phyloP scores from a whole-genome alignment of 108 stramenopile genomes.

The Cyclotella choctawhatcheeana region DNA sequence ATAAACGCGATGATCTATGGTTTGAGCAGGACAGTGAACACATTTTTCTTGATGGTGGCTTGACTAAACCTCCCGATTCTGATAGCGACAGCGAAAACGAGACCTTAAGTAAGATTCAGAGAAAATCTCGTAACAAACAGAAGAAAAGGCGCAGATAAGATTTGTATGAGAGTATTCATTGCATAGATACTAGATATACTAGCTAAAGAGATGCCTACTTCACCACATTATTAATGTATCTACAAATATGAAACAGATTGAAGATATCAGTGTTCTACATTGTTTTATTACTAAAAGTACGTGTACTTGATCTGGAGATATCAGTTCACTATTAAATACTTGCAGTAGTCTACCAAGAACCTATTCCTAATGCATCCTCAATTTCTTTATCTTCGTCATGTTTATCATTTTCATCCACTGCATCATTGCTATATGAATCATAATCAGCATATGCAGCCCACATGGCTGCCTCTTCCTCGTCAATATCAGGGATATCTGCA shows the following conservation, averaged over 20 bases:
- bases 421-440: slow-evolving; percentile 28
- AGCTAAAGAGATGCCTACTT: too few relatives aligned
- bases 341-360: slow-evolving; percentile 53
- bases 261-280: too few relatives aligned
- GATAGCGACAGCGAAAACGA: slow-evolving; percentile 11
- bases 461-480: slow-evolving; percentile 48
- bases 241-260: too few relatives aligned
- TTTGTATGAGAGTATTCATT: neutral
- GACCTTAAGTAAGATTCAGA: slow-evolving; percentile 4
- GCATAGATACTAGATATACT: too few relatives aligned
- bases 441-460: slow-evolving; percentile 67
- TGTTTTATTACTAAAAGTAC: too few relatives aligned
- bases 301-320: too few relatives aligned
- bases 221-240: too few relatives aligned
- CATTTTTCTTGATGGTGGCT: slow-evolving; percentile 78
- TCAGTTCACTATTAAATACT: neutral
- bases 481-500: slow-evolving; percentile 12
- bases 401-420: slow-evolving; percentile 57
- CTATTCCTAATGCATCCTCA: slow-evolving; percentile 79
- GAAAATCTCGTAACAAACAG: neutral
- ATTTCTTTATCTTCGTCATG: slow-evolving; percentile 84
- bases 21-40: slow-evolving; percentile 61
- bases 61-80: slow-evolving; percentile 26
- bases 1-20: slow-evolving; percentile 80
- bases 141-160: neutral